Evolutionary conservation across 2,329 filamentous ascomycete species (phyloP), one percentile per base, ranked within the genome.

Genomic region (Ceratocystis papillata): DNA sequence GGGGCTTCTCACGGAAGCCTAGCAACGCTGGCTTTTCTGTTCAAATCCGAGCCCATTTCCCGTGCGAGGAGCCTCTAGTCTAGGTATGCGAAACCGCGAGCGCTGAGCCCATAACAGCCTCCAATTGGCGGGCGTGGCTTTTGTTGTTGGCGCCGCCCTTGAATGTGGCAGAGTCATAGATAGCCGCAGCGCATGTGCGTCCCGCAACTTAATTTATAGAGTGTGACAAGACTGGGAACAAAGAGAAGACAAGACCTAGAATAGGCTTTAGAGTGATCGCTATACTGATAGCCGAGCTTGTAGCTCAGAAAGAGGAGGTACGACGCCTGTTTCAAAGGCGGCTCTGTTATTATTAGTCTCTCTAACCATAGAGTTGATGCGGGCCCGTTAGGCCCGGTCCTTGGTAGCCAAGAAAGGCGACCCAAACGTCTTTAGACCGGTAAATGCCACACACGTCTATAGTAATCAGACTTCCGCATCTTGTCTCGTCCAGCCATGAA

Each of bases 401-500:
- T 4, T 80, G 73, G 65, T 80, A 80, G 7, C 79, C 79, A 62
- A 81, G 78, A 69, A 78, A 81, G 2, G 74, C 78, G 0, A 80
- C 69, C 0, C 73, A 73, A 1, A 76, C 72, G 44, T 78, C 74
- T 2, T 71, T 72, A 2, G 70, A 65, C 30, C 73, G 74, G 71
- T 84, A 85, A 60, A 86, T 76, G 20, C 79, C 76, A n/a, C 81
- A 79, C 15, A 84, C 78, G 67, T 79, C 77, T 22, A 77, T 73
- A 60, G 83, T 78, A 61, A 77, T 72, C 5, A 80, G 77, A 4
- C 73, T 74, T 0, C 80, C 77, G 65, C 79, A 79, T 0, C 70
- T 70, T 0, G 28, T 41, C 22, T 70, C 68, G 15, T 72, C 70
- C 7, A 80, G 70, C 69, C 80, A 80, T 0, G 70, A 70, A 59